Evolutionary conservation across 2,329 filamentous ascomycete species (phyloP), one percentile per base, ranked within the genome.

Genomic region (Colletotrichum cereale): DNA sequence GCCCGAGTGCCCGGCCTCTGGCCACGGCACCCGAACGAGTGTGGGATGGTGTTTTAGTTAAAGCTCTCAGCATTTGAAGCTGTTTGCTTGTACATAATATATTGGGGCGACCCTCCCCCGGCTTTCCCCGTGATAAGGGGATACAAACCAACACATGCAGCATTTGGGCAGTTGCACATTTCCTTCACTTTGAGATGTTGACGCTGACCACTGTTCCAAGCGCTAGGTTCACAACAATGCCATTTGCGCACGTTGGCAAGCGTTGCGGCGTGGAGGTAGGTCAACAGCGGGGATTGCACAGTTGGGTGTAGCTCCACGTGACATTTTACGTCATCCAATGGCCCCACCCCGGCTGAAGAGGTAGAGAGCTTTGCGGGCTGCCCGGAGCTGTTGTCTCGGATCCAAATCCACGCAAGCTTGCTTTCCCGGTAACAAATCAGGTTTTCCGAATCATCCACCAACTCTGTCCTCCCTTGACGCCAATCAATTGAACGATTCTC

Each of bases 271-370:
- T n/a, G n/a, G n/a, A n/a, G n/a, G n/a, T n/a, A 26, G 47, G 31
- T 12, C 48, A 62, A 62, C 67, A 63, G 57, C 65, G 24, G 58
- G 53, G 58, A 69, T 48, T 44, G 53, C 53, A 36, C n/a, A 47
- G 29, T n/a, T 42, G 36, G 40, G 34, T 16, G 21, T n/a, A n/a
- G 2, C 18, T 18, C 14, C 72, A 73, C 72, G 72, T 73, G 72
- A 73, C 70, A 50, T 62, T 72, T 44, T 71, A 72, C 70, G 70
- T 72, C 70, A 72, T 72, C 47, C 42, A 71, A 36, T 14, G 48
- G 21, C 47, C 52, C 52, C 34, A 12, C 36, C 18, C 50, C 50
- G 18, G 29, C 8, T 21, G 14, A 34, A 56, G 18, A 40, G 44
- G 31, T 24, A 47, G 47, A 34, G 44, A 47, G 62, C 53, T 66